Base-by-base conservation (phyloP, 2,329 filamentous ascomycete genomes). In the Acrodontium crateriforme region DNA sequence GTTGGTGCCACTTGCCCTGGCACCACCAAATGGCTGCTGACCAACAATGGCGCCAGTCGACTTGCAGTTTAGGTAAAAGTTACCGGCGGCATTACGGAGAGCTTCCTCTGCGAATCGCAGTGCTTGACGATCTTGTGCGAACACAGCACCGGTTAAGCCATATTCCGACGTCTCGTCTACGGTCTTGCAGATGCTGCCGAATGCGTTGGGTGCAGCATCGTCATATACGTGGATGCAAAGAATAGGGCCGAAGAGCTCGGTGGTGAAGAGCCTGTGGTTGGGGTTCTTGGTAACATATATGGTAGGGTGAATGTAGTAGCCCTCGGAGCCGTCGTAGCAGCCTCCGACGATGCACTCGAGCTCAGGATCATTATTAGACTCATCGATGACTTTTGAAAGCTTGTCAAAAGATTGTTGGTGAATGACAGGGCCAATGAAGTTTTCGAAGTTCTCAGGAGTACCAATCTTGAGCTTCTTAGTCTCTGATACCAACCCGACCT, bases 61-160 rank as follows among this genome's bases (percentile, higher is more conserved):
- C 68, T 85, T 85, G 62, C 75, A 79, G 60, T 85, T 87, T 57
- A 87, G 66, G 59, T 87, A 87, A 53, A 85, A 85, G 62, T 87
- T 87, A 22, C 80, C 80, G 1, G 80, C 79, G 0, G 75, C 62
- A 49, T 84, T 73, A 39, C 78, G 65, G 29, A 87, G 63, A 35
- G 64, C 67, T 42, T 83, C 70, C 53, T 84, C 78, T 0, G 78
- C 80, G 31, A 65, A 64, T 14, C 74, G 67, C 34, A 84, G 59
- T 9, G 67, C 74, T 25, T 64, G 56, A 21, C 80, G 63, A 53
- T 84, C 78, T 31, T 65, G 56, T 7, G 80, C 77, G 52, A 87
- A 87, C 30, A 87, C 63, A 33, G 78, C 68, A 8, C 80, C 80
- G 0, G 80, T 87, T 29, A 87, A 62, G 3, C 71, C 79, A 52